A percentile compares a stretch with the other conserved stretches of the same genome.
Conservation (phyloP, 768 basidiomycete species). For the Vararia minispora region DNA sequence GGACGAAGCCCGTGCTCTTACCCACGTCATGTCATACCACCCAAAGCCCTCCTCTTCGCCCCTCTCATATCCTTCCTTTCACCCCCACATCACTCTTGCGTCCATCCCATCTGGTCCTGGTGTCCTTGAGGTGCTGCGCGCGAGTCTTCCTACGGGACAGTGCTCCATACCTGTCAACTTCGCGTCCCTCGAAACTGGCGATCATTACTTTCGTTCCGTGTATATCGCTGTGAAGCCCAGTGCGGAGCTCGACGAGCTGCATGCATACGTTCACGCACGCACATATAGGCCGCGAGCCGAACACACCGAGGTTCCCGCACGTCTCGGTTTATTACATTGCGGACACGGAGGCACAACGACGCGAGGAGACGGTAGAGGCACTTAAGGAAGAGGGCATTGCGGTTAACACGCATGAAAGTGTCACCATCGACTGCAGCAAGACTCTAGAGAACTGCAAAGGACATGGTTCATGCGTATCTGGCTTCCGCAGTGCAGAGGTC, state of each 20-base stretch:
- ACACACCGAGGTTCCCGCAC: constrained; percentile 57
- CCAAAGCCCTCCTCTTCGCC: constrained; percentile 17
- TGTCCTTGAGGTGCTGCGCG: constrained; percentile 24
- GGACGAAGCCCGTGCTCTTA: constrained; percentile 32
- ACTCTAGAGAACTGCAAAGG: constrained; percentile 12
- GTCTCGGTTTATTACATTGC: constrained; percentile 65
- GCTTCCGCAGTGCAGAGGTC: constrained; percentile 37
- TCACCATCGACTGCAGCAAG: constrained; percentile 24
- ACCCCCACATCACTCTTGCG: constrained; percentile 64
- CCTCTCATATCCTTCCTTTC: constrained; percentile 47
- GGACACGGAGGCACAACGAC: constrained; percentile 51
- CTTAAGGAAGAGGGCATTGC: constrained; percentile 29
- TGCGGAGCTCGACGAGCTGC: constrained; percentile 35
- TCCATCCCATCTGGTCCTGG: constrained; percentile 23
- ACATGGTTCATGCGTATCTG: constrained; percentile 22
- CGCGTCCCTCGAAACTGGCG: constrained; percentile 40
- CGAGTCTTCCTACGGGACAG: constrained; percentile 27
- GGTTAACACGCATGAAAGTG: constrained; percentile 9
- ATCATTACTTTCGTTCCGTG: constrained; percentile 63
- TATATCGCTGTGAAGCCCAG: constrained; percentile 41
- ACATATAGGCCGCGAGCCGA: constrained; percentile 26
- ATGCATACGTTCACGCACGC: constrained; percentile 32
- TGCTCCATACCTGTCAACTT: constrained; percentile 34
- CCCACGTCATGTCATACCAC: constrained; percentile 33
- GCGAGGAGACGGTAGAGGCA: constrained; percentile 33